phyloP scores from a whole-genome alignment of 495 filamentous ascomycete genomes.

The Xylaria sp. region DNA sequence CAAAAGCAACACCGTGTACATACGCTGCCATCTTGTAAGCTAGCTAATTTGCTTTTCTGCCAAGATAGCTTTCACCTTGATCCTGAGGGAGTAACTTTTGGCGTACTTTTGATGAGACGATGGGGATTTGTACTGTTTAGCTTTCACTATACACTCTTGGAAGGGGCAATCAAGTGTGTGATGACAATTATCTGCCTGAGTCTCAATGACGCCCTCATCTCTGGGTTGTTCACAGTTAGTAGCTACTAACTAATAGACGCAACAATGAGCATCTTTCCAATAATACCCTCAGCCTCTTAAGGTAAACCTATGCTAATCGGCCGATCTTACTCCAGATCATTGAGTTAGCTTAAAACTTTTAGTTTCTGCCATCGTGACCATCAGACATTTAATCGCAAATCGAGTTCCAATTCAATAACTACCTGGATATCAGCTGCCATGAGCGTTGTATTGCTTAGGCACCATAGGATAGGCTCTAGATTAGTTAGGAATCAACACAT shows the following conservation, averaged over 20 bases:
- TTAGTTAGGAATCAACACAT: background rate
- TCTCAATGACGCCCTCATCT: background rate
- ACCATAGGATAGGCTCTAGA: background rate
- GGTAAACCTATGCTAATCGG: background rate
- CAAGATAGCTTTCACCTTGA: background rate
- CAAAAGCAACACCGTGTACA: conserved; percentile 18
- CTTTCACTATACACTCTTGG: background rate
- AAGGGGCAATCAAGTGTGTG: background rate
- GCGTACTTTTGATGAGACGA: background rate
- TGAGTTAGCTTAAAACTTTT: background rate
- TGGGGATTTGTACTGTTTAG: background rate
- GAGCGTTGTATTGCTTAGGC: background rate
- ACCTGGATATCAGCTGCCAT: background rate
- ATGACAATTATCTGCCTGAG: background rate
- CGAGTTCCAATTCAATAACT: background rate
- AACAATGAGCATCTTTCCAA: background rate
- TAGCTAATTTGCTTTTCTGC: background rate
- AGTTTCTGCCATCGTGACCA: background rate
- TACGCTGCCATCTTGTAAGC: background rate
- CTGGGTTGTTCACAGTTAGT: background rate
- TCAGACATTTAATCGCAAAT: background rate
- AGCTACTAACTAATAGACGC: background rate
- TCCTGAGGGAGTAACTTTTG: background rate
- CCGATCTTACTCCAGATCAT: background rate
- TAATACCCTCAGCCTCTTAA: background rate